Base-by-base conservation (phyloP, 2,329 filamentous ascomycete genomes). In the Sclerotinia glacialis region DNA sequence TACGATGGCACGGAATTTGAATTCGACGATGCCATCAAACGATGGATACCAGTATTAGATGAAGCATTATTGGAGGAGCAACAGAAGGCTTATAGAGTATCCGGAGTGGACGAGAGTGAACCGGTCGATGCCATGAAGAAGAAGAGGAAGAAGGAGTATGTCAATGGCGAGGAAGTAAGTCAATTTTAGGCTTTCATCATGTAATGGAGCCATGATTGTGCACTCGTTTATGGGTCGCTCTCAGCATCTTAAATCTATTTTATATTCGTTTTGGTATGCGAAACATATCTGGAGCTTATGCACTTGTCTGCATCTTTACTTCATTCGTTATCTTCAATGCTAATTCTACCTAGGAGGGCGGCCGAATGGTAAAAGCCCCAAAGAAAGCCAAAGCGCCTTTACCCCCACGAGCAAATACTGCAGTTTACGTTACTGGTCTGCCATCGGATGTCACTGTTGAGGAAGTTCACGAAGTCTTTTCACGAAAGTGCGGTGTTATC, bases 381-480 rank as follows among this genome's bases (percentile, higher is more conserved):
- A 77, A 77, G 70, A 77, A 75, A 71, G 60, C 71, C 52, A 77
- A 74, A 65, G 73, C 74, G 16, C 74, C 69, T 70, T 78, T 72
- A 9, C 76, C 76, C 46, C 74, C 69, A 67, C 78, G 82, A 68
- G 83, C 93, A 72, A 98, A 97, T 77, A 96, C 91, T 7, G 94
- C 94, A 52, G 86, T 99, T 70, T 99, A 94, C 80, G 90, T 97
- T 58, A 96, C 93, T 5, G 92, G 91, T 16, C 85, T 99, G 5
- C 96, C 95, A 0, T 78, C 83, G 49, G 92, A 98, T 77, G 89
- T 87, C 53, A 91, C 89, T 0, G 81, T 89, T 52, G 86, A 90
- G 40, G 95, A 99, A 79, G 87, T 99, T 21, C 85, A 90, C 71
- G 86, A 92, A 31, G 83, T 91, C 37, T 99, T 99, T 80, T 92